Evolutionary conservation across 2,329 filamentous ascomycete genomes (phyloP).

Genomic region (Paracoccidioides lutzii): DNA sequence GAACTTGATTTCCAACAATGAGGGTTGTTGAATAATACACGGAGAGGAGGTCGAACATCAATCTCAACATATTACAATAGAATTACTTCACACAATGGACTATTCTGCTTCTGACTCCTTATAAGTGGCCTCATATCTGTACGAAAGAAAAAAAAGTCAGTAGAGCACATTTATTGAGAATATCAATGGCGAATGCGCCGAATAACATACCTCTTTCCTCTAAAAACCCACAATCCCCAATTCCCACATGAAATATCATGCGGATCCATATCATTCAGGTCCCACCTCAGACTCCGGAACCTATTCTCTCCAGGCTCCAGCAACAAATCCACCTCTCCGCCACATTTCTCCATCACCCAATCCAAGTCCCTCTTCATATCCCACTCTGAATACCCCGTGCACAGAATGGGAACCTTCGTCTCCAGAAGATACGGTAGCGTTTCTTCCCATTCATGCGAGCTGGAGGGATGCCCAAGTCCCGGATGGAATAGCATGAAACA

Average conservation of each 20-base stretch:
- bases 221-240: slow-evolving; percentile 94
- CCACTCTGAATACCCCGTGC: slow-evolving; percentile 88
- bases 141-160: slow-evolving; percentile 4
- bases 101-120: slow-evolving; percentile 14
- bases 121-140: slow-evolving; percentile 29
- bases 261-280: slow-evolving; percentile 88
- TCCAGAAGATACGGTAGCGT: slow-evolving; percentile 82
- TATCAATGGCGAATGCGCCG: not conserved
- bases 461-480: slow-evolving; percentile 85
- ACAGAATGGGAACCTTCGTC: slow-evolving; percentile 89
- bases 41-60: not conserved
- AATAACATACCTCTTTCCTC: slow-evolving; percentile 71
- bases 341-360: slow-evolving; percentile 74
- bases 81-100: not conserved
- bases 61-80: not conserved
- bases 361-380: slow-evolving; percentile 89
- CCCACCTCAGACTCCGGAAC: slow-evolving; percentile 91
- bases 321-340: slow-evolving; percentile 82
- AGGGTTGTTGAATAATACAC: not conserved
- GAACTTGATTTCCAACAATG: not conserved
- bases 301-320: slow-evolving; percentile 86
- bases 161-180: not conserved
- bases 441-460: slow-evolving; percentile 84
- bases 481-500: slow-evolving; percentile 96
- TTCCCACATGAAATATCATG: slow-evolving; percentile 92